Evolutionary conservation across 441 rosid genomes (phyloP).

Genomic region (Syzygium syzygioides): DNA sequence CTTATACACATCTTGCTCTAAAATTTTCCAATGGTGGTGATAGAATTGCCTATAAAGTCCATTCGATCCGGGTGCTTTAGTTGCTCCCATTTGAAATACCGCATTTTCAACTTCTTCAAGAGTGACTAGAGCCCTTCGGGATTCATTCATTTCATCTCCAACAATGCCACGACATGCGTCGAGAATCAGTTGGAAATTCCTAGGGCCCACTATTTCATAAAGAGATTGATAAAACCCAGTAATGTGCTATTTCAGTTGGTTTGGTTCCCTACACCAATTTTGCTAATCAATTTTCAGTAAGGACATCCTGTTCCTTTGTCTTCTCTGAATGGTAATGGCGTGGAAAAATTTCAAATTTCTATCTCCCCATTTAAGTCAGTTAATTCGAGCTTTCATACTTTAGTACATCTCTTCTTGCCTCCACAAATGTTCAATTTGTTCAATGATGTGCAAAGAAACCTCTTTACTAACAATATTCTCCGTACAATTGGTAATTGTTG

Average conservation of each 20-base stretch:
- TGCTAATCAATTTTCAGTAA: background rate
- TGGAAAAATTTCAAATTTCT: background rate
- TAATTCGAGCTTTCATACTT: accelerated
- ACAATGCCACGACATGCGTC: background rate
- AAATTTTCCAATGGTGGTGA: background rate
- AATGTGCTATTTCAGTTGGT: background rate
- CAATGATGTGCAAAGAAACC: background rate
- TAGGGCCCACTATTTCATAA: background rate
- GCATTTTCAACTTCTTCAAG: background rate
- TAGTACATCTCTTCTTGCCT: background rate
- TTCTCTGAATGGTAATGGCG: accelerated
- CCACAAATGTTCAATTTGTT: background rate
- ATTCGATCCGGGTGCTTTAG: background rate
- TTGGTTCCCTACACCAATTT: background rate
- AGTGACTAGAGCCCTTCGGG: background rate
- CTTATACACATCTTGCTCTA: background rate
- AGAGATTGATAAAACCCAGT: background rate
- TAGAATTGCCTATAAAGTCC: background rate
- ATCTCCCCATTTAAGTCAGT: background rate
- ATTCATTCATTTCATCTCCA: background rate
- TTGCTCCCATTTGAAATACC: background rate
- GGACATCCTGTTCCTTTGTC: background rate
- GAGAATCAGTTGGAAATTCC: background rate
- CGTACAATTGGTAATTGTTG: background rate
- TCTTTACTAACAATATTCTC: background rate